Evolutionary conservation across 306 rosid genomes (phyloP).

Genomic region (Herpetospermum pedunculosum): DNA sequence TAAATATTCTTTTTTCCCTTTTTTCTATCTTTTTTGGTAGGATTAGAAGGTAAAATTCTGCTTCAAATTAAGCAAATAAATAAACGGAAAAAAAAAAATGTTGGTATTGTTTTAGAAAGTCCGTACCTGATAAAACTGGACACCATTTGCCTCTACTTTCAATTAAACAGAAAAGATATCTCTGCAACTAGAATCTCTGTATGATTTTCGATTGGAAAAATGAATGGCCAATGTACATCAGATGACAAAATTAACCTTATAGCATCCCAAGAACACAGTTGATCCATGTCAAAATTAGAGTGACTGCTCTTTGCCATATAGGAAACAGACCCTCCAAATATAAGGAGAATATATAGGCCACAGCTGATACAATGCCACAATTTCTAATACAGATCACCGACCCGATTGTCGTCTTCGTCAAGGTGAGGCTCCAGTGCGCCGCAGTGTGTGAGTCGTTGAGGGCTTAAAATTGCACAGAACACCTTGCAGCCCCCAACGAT

Average conservation of each 20-base stretch:
- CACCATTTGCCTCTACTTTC: neutral
- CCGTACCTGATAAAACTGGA: neutral
- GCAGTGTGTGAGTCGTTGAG: neutral
- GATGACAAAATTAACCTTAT: neutral
- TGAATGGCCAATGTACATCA: conserved; percentile 4
- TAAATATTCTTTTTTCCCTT: no score
- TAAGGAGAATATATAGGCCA: neutral
- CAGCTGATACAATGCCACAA: neutral
- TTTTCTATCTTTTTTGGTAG: neutral
- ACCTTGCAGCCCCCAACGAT: neutral
- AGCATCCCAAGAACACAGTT: neutral
- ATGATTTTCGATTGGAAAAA: neutral
- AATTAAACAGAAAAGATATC: neutral
- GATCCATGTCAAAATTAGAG: neutral
- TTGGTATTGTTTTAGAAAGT: neutral
- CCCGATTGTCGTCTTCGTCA: neutral
- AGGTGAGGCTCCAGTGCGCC: neutral
- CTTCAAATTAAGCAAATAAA: neutral
- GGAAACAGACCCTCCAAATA: neutral
- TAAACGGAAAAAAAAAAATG: neutral
- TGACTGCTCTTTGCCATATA: neutral
- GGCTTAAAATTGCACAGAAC: neutral
- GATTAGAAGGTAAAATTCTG: neutral
- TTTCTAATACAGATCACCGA: neutral
- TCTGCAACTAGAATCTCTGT: neutral